phyloP scores from a whole-genome alignment of 2,329 filamentous ascomycete species.

The Sporothrix pseudoabietina region DNA sequence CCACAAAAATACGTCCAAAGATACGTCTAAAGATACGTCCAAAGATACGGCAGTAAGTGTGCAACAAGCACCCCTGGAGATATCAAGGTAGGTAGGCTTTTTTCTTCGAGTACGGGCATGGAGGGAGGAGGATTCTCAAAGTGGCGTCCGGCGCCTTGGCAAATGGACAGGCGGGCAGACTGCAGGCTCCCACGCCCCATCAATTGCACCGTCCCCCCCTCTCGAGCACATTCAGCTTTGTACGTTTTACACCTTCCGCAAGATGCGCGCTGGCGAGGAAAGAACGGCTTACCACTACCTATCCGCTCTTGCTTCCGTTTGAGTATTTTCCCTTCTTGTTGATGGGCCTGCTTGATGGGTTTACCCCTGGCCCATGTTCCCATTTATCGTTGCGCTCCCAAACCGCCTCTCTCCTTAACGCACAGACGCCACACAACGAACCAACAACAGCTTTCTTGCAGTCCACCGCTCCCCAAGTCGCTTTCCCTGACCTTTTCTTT shows the following conservation, averaged over 20 bases:
- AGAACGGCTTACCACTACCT: not conserved
- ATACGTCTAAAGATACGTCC: not conserved
- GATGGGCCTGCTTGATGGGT: not conserved
- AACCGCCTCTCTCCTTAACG: not conserved
- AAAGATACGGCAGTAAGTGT: not conserved
- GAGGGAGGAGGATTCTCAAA: not conserved
- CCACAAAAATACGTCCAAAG: no score
- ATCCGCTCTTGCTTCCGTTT: not conserved
- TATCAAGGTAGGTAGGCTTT: no score
- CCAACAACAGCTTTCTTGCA: not conserved
- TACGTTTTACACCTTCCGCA: not conserved
- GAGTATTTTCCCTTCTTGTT: not conserved
- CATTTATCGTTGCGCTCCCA: not conserved
- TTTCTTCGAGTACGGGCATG: no score
- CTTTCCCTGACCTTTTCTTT: not conserved
- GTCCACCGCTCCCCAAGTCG: not conserved
- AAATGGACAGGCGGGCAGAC: not conserved
- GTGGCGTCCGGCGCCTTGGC: not conserved
- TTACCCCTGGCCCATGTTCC: not conserved
- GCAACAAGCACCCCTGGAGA: not conserved
- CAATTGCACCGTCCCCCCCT: not conserved
- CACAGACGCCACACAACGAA: not conserved
- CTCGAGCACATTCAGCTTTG: not conserved
- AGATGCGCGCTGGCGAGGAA: not conserved
- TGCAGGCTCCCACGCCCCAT: not conserved